Evolutionary conservation across 2,329 filamentous ascomycete genomes (phyloP).

Genomic region (Lasiodiplodia gonubiensis): DNA sequence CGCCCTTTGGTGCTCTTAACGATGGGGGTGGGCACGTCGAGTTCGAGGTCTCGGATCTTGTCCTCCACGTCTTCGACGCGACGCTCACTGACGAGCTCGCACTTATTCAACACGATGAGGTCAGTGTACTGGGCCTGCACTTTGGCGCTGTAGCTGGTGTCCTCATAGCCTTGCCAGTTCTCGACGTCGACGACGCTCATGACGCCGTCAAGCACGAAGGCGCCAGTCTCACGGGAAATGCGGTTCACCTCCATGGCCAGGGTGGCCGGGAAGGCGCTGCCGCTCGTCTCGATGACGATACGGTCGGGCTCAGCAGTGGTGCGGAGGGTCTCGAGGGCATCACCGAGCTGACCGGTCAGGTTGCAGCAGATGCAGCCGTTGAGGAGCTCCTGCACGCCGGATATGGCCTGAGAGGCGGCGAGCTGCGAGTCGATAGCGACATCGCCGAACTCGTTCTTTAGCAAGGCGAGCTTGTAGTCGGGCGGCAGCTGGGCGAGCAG

Average conservation of each 20-base stretch:
- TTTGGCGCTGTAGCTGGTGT: conserved; percentile 86
- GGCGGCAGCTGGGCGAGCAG: conserved; percentile 88
- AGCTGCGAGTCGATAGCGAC: conserved; percentile 92
- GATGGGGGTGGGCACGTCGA: conserved; percentile 74
- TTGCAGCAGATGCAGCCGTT: conserved; percentile 99
- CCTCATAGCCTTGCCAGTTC: conserved; percentile 93
- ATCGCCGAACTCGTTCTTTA: conserved; percentile 99
- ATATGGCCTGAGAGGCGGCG: conserved; percentile 79
- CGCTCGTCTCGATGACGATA: conserved; percentile 92
- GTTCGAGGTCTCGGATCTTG: conserved; percentile 77
- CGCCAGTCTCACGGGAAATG: conserved; percentile 69
- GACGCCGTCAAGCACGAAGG: conserved; percentile 82
- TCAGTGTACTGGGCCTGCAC: conserved; percentile 91
- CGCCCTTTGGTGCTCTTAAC: conserved; percentile 83
- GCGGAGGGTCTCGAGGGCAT: conserved; percentile 77
- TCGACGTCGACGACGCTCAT: conserved; percentile 91
- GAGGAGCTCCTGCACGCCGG: conserved; percentile 88
- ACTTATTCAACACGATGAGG: conserved; percentile 91
- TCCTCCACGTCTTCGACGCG: conserved; percentile 80
- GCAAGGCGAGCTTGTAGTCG: conserved; percentile 87
- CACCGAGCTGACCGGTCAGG: conserved; percentile 86
- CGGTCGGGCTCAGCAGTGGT: conserved; percentile 70
- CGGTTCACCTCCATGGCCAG: conserved; percentile 90
- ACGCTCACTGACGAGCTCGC: conserved; percentile 76
- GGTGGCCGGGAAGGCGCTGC: conserved; percentile 81